Evolutionary conservation across 257 asterid genomes (phyloP).

Genomic region (Rubia yunnanensis): DNA sequence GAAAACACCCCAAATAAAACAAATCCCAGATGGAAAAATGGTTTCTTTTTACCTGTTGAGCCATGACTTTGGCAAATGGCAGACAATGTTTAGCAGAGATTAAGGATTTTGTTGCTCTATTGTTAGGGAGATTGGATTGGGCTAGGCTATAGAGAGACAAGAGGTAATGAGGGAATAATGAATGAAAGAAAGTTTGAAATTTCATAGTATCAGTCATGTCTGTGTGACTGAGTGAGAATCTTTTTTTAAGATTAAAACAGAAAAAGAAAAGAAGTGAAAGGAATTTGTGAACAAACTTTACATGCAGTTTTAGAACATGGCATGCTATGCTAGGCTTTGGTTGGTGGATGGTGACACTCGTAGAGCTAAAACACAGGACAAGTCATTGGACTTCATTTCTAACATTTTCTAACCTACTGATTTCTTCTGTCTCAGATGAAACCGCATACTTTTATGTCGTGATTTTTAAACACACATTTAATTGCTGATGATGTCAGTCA

Average conservation of each 20-base stretch:
- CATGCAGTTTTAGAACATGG: constrained; percentile 15
- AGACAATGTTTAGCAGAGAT: neutral
- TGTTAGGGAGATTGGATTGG: neutral
- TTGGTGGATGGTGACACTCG: neutral
- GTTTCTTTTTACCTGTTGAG: constrained; percentile 19
- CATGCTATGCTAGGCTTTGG: neutral
- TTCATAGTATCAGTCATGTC: constrained; percentile 11
- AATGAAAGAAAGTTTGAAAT: neutral
- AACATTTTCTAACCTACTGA: too few species aligned
- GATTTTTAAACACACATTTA: too few species aligned
- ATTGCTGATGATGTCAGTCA: too few species aligned
- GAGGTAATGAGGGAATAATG: neutral
- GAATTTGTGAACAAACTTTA: constrained; percentile 8
- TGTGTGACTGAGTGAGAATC: constrained; percentile 1
- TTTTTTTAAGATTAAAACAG: constrained; percentile 1
- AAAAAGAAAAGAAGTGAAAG: neutral
- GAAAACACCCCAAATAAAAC: neutral
- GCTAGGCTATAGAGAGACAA: constrained; percentile 8
- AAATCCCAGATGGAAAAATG: constrained; percentile 4
- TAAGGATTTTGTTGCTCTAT: neutral
- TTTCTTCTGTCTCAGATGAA: too few species aligned
- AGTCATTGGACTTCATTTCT: too few species aligned
- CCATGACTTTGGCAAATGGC: constrained; percentile 12
- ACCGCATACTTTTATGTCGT: too few species aligned
- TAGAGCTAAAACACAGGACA: neutral